These are phyloP conservation scores for Talaromyces funiculosus DNA, from an alignment of 2,329 filamentous ascomycete genomes.

Conservation along the genomic window DNA sequence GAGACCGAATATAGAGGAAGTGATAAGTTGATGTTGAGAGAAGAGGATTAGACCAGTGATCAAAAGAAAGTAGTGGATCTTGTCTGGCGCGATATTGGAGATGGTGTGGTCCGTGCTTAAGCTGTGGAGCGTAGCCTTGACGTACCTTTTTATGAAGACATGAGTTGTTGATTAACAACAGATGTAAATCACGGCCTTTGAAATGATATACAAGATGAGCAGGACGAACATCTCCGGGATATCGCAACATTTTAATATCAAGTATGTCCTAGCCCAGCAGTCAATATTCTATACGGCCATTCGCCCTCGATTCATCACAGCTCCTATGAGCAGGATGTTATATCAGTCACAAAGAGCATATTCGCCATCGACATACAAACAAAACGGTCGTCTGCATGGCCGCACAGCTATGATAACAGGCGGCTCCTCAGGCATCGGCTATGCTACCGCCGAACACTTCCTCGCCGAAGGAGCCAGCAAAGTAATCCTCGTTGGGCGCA, in stretches of 20 bases:
- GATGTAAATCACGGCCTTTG: neutral
- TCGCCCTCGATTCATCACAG: neutral
- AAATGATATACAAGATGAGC: neutral
- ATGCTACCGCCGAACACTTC: constrained; percentile 62
- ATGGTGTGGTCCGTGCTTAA: constrained; percentile 27
- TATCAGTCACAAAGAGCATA: constrained; percentile 14
- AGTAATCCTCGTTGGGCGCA: constrained; percentile 57
- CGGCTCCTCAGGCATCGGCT: constrained; percentile 65
- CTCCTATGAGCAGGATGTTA: neutral
- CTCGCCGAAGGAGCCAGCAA: constrained; percentile 55
- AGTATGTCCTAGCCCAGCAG: neutral
- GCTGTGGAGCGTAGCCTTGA: constrained; percentile 12
- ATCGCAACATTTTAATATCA: neutral
- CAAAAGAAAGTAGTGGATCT: neutral
- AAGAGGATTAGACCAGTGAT: constrained; percentile 5
- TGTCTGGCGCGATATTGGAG: neutral
- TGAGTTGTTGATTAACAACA: neutral
- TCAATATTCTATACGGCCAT: neutral
- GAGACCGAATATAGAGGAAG: neutral
- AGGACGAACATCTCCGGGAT: neutral
- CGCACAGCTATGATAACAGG: constrained; percentile 58
- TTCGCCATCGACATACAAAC: neutral
- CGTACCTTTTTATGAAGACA: neutral
- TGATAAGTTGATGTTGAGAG: neutral
- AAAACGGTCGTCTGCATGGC: constrained; percentile 23